A percentile compares a stretch with the other conserved stretches of the same genome.
phyloP scores from a whole-genome alignment of 345 rosid genomes.

The Euphorbia lathyris region DNA sequence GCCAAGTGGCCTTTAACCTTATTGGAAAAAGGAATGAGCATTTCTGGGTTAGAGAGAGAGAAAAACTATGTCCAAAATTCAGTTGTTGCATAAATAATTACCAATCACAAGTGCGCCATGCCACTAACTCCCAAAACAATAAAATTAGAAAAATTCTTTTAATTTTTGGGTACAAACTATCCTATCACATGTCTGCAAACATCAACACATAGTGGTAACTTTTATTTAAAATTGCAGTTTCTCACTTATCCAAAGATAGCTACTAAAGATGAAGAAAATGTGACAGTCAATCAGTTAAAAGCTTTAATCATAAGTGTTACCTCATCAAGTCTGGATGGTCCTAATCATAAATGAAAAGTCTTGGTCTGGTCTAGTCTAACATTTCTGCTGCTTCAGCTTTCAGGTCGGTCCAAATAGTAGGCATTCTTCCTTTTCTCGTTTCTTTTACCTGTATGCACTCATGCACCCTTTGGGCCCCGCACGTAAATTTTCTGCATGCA shows the following conservation, averaged over 20 bases:
- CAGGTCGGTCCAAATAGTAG: constrained; percentile 11
- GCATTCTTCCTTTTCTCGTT: background rate
- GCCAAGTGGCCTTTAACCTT: constrained; percentile 31
- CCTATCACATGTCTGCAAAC: constrained; percentile 23
- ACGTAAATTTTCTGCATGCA: background rate
- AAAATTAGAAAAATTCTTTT: no score
- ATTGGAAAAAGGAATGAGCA: constrained; percentile 7
- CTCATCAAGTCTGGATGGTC: constrained; percentile 15
- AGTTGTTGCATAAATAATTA: background rate
- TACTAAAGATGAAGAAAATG: background rate
- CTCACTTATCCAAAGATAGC: constrained; percentile 8
- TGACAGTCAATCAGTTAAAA: constrained; percentile 7
- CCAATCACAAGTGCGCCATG: background rate
- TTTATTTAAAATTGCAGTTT: constrained; percentile 2
- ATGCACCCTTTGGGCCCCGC: background rate
- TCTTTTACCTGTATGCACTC: background rate
- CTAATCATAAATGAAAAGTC: constrained; percentile 11
- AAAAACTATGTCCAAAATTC: constrained; percentile 16
- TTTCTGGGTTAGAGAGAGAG: background rate
- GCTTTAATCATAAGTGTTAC: constrained; percentile 8
- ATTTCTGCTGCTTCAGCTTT: constrained; percentile 12
- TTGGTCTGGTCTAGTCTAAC: constrained; percentile 21
- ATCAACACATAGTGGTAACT: background rate
- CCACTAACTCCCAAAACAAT: constrained; percentile 14
- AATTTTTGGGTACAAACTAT: background rate